A percentile compares a stretch with the other conserved stretches of the same genome.
Evolutionary conservation across 164 flowering plant genomes (phyloP).

Genomic region (Aristolochia californica): DNA sequence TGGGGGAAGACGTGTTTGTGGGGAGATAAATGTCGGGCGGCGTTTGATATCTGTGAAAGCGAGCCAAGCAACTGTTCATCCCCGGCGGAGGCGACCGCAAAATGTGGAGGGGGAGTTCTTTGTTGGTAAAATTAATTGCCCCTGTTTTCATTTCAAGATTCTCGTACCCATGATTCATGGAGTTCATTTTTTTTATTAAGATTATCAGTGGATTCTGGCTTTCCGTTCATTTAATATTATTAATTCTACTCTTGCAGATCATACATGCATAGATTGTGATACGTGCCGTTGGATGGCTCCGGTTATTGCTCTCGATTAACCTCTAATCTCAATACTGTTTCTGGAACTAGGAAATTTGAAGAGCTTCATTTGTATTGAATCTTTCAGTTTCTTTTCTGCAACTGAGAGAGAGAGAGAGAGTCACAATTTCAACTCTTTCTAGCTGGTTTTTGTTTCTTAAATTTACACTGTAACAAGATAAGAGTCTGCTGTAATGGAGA

Average conservation of each 20-base stretch:
- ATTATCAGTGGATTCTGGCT: background rate
- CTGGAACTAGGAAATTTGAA: too few relatives aligned
- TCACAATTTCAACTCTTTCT: too few relatives aligned
- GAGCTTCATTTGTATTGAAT: too few relatives aligned
- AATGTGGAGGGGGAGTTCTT: conserved; percentile 42
- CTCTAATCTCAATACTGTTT: background rate
- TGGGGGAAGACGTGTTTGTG: background rate
- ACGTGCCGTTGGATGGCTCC: conserved; percentile 65
- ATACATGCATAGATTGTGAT: conserved; percentile 54
- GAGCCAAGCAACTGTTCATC: background rate
- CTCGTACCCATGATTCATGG: background rate
- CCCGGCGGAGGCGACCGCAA: conserved; percentile 30
- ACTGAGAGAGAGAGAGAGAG: too few relatives aligned
- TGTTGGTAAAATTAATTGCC: conserved; percentile 19
- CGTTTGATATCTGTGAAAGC: conserved; percentile 2
- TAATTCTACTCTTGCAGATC: conserved; percentile 25
- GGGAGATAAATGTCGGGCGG: background rate
- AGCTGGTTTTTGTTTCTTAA: too few relatives aligned
- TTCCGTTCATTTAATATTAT: background rate
- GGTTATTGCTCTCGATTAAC: conserved; percentile 17
- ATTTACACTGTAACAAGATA: too few relatives aligned
- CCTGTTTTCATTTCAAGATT: background rate
- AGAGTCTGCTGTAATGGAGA: too few relatives aligned
- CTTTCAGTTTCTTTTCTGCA: too few relatives aligned
- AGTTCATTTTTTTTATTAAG: background rate